phyloP scores from a whole-genome alignment of 768 basidiomycete genomes.

The Boletus subparvulus region DNA sequence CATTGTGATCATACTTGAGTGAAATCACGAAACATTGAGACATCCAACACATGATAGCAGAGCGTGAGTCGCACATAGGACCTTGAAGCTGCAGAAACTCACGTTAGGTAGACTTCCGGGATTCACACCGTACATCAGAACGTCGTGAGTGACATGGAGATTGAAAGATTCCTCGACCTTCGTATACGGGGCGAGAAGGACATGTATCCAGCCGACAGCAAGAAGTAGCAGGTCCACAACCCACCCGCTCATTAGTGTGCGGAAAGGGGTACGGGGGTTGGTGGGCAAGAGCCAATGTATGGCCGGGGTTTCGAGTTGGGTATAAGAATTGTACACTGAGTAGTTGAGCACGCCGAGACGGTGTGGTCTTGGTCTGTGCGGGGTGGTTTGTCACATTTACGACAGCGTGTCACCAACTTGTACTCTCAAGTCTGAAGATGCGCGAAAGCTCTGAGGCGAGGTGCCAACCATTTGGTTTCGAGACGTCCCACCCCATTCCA shows the following conservation, averaged over 20 bases:
- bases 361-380: too few relatives aligned
- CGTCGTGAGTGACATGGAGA: constrained; percentile 87
- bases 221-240: constrained; percentile 53
- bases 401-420: too few relatives aligned
- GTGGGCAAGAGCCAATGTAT: background rate
- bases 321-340: background rate
- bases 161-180: constrained; percentile 99
- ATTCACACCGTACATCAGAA: constrained; percentile 70
- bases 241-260: constrained; percentile 16
- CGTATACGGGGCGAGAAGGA: constrained; percentile 80
- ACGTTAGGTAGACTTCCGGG: constrained; percentile 48
- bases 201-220: constrained; percentile 57
- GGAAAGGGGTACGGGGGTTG: background rate
- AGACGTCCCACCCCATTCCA: background rate
- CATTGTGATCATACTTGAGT: constrained; percentile 82
- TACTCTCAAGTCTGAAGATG: too few relatives aligned
- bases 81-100: constrained; percentile 23
- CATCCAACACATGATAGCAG: background rate
- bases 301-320: too few relatives aligned
- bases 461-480: background rate
- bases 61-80: constrained; percentile 8
- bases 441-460: background rate
- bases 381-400: background rate
- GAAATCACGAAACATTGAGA: background rate
- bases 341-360: background rate